Evolutionary conservation across 164 flowering plant species (phyloP).

Genomic region (Vitis rupestris): DNA sequence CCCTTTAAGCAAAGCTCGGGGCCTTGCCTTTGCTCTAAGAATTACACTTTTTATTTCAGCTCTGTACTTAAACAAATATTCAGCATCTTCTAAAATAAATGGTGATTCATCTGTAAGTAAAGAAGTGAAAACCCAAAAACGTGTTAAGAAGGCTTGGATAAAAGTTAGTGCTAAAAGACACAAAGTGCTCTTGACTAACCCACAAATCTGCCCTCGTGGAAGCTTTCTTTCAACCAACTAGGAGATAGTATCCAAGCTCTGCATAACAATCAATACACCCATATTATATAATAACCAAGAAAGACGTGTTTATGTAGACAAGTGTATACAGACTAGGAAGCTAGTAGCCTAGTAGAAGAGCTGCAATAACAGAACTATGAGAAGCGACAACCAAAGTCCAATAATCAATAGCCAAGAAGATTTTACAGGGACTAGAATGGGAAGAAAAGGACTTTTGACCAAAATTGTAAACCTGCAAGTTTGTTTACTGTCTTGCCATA

Average conservation of each 20-base stretch:
- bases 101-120: conserved; percentile 59
- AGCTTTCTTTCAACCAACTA: conserved; percentile 79
- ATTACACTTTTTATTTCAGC: conserved; percentile 57
- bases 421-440: neutral
- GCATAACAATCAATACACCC: conserved; percentile 15
- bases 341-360: neutral
- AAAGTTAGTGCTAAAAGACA: neutral
- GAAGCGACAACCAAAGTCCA: neutral
- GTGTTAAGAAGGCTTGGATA: no score
- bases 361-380: neutral
- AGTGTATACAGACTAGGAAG: no score
- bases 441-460: neutral
- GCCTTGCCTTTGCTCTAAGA: conserved; percentile 57
- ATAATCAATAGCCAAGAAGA: neutral
- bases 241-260: conserved; percentile 91
- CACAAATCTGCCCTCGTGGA: conserved; percentile 58
- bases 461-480: no score
- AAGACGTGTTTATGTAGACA: neutral
- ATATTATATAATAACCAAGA: neutral
- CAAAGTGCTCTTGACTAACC: conserved; percentile 42
- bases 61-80: conserved; percentile 55
- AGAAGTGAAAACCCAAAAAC: neutral
- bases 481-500: no score
- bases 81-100: conserved; percentile 65
- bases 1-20: conserved; percentile 61